Base-by-base conservation (phyloP, 179 eudicot species). In the Amaranthus tricolor region DNA sequence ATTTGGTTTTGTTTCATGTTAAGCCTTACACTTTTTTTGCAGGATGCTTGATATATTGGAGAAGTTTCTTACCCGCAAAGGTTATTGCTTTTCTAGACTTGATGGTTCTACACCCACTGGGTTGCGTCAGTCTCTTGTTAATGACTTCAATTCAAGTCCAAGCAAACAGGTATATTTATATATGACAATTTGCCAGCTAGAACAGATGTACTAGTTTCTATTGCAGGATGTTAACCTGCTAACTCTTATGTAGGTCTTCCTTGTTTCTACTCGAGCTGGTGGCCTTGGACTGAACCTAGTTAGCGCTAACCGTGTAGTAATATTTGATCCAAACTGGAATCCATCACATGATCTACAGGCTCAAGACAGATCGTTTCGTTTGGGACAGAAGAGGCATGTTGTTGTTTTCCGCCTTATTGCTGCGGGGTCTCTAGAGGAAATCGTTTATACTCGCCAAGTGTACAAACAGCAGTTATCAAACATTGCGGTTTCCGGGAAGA, bases 251-350 rank as follows among this genome's bases (percentile, higher is more conserved):
- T 54, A 95, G 97, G 97, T 95, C 19, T 95, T 95, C 79, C 87
- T 95, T 17, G 90, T 95, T 70, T 95, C 99, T 61, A 95, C 99
- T 74, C 88, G 97, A 79, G 99, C 99, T 79, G 99, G 99, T 76
- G 99, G 99, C 68, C 97, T 95, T 58, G 99, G 99, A 62, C 77
- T 95, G 70, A 95, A 95, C 81, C 89, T 95, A 71, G 95, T 95
- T 48, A 95, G 99, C 72, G 99, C 99, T 20, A 95, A 95, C 68
- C 91, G 99, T 72, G 99, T 95, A 16, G 98, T 95, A 45, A 90
- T 95, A 81, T 95, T 95, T 82, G 97, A 95, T 77, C 99, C 99
- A 64, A 95, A 89, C 75, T 93, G 99, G 99, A 95, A 95, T 67
- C 99, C 99, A 57, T 88, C 99, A 11, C 97, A 90, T 64, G 99